Percentiles rank a stretch among this genome's conserved stretches.
Conservation (phyloP, 2,329 filamentous ascomycete genomes). For the Claviceps purpurea region DNA sequence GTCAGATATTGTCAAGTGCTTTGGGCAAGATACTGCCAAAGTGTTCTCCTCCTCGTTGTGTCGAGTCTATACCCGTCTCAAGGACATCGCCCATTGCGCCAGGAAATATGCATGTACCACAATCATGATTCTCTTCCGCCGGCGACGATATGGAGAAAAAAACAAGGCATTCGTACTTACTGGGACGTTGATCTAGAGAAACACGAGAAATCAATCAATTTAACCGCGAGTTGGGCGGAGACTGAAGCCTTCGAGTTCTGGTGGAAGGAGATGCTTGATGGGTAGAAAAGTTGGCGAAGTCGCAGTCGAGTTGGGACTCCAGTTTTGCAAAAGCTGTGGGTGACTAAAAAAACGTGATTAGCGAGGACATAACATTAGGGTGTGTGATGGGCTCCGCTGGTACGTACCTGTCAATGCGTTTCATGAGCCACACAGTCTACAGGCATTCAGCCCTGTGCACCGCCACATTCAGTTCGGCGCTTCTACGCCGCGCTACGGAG, state of each 20-base stretch:
- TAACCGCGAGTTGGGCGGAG: conserved; percentile 97
- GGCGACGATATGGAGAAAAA: background rate
- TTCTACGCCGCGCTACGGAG: background rate
- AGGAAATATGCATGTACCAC: too few species aligned
- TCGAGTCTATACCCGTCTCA: too few species aligned
- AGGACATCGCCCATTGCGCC: too few species aligned
- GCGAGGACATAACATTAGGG: conserved; percentile 15
- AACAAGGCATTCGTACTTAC: conserved; percentile 19
- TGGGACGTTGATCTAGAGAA: conserved; percentile 29
- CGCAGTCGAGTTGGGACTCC: conserved; percentile 11
- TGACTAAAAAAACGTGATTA: conserved; percentile 16
- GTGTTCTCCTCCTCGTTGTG: too few species aligned
- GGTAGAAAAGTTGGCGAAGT: conserved; percentile 15
- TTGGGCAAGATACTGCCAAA: too few species aligned
- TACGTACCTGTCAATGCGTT: background rate
- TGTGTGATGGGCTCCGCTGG: conserved; percentile 6
- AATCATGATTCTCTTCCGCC: background rate
- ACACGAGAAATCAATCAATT: conserved; percentile 98
- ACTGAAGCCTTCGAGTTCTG: conserved; percentile 94
- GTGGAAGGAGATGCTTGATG: conserved; percentile 22
- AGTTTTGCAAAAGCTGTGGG: conserved; percentile 22
- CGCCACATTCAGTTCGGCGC: conserved; percentile 3
- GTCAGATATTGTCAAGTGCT: background rate
- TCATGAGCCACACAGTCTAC: background rate
- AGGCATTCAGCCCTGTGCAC: background rate